These are phyloP conservation scores for Talaromyces atroroseus DNA, from an alignment of 2,329 filamentous ascomycete species.

Conservation along the genomic window DNA sequence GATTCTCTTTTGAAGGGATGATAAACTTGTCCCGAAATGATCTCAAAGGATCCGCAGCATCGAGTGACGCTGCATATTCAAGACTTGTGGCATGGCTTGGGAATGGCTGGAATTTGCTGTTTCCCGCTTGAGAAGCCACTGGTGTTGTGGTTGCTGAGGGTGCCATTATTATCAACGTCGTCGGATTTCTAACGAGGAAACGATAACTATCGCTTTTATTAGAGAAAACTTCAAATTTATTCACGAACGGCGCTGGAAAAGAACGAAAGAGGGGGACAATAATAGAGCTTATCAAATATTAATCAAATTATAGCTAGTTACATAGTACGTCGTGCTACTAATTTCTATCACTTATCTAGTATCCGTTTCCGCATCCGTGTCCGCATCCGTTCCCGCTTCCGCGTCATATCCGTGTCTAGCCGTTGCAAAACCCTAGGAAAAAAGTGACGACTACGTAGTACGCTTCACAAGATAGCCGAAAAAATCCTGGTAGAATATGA, in stretches of 20 bases:
- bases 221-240: no score
- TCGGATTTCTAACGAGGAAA: no score
- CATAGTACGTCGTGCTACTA: no score
- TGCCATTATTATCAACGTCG: neutral
- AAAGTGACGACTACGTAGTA: neutral
- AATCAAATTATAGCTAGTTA: no score
- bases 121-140: neutral
- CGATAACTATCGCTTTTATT: no score
- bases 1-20: slow-evolving; percentile 67
- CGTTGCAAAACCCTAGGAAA: neutral
- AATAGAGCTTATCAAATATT: no score
- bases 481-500: neutral
- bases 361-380: slow-evolving; percentile 17
- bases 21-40: slow-evolving; percentile 65
- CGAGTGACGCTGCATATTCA: slow-evolving; percentile 46
- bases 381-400: slow-evolving; percentile 10
- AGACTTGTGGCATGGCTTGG: slow-evolving; percentile 26
- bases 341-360: neutral
- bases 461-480: neutral
- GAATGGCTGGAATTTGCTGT: neutral
- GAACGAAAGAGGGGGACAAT: neutral
- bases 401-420: slow-evolving; percentile 6
- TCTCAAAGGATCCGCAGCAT: slow-evolving; percentile 56
- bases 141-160: neutral
- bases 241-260: neutral